Conservation (phyloP, 495 filamentous ascomycete genomes). For the Penicillium bialowiezense region DNA sequence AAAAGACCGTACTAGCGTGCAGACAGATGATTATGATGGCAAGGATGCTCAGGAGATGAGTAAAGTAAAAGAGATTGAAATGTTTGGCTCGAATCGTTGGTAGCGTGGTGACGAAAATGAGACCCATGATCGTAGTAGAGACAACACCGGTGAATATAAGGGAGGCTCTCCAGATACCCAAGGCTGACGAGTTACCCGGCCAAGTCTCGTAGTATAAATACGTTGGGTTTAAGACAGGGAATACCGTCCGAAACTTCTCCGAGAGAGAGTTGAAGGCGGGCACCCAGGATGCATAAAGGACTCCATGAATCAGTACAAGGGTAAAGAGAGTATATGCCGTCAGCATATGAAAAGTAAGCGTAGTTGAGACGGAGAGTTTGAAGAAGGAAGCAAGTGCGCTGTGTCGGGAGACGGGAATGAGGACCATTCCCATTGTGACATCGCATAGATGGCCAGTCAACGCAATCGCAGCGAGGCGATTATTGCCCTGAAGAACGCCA, state of each 20-base stretch:
- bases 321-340: constrained; percentile 6
- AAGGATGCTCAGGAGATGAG: constrained; percentile 4
- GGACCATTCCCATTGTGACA: constrained; percentile 10
- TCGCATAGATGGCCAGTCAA: constrained; percentile 9
- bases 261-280: constrained; percentile 7
- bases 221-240: constrained; percentile 9
- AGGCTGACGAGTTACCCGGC: constrained; percentile 7
- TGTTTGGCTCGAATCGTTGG: constrained; percentile 6
- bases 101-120: constrained; percentile 8
- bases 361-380: constrained; percentile 10
- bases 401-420: constrained; percentile 8
- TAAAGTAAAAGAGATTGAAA: constrained; percentile 10
- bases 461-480: constrained; percentile 8
- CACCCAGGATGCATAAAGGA: constrained; percentile 8
- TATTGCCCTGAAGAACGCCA: constrained; percentile 3
- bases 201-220: constrained; percentile 9
- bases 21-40: constrained; percentile 5
- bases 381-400: constrained; percentile 10
- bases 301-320: constrained; percentile 5
- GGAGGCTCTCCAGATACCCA: constrained; percentile 8
- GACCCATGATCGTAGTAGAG: constrained; percentile 7
- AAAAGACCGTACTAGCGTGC: constrained; percentile 7
- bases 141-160: constrained; percentile 8
- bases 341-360: constrained; percentile 11
- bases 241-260: constrained; percentile 6